A percentile compares a stretch with the other conserved stretches of the same genome.
Conservation (phyloP, 331 rosid genomes). For the Erythrophleum ivorense region DNA sequence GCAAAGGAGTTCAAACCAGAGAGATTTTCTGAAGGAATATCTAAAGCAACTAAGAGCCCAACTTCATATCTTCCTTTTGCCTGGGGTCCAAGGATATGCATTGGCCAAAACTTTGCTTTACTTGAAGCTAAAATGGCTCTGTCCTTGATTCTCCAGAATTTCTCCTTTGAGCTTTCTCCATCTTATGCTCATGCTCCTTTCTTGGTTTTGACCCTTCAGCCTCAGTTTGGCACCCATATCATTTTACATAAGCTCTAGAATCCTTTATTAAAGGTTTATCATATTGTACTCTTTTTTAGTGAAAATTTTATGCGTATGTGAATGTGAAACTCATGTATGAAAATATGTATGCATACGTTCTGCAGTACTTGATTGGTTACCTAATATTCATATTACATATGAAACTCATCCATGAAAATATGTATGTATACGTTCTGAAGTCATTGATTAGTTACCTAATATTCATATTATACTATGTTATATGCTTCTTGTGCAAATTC, state of each 20-base stretch:
- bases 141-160: slow-evolving; percentile 38
- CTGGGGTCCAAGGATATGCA: slow-evolving; percentile 54
- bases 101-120: slow-evolving; percentile 54
- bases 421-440: neutral
- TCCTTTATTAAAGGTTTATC: neutral
- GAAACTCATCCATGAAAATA: neutral
- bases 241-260: slow-evolving; percentile 21
- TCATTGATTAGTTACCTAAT: neutral
- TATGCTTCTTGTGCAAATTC: no score
- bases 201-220: neutral
- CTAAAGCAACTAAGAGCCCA: slow-evolving; percentile 48
- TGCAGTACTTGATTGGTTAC: no score
- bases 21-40: slow-evolving; percentile 50
- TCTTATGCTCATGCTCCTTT: slow-evolving; percentile 24
- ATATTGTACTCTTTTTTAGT: no score
- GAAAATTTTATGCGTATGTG: neutral
- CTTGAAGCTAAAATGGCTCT: slow-evolving; percentile 51
- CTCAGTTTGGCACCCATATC: slow-evolving; percentile 1
- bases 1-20: slow-evolving; percentile 59
- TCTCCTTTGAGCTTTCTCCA: slow-evolving; percentile 39
- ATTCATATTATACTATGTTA: neutral
- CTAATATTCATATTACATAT: no score
- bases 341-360: no score
- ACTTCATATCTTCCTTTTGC: slow-evolving; percentile 49
- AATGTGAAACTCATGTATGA: no score